Conservation (phyloP, 176 grass and related monocot species). For the Eremochloa ophiuroides region DNA sequence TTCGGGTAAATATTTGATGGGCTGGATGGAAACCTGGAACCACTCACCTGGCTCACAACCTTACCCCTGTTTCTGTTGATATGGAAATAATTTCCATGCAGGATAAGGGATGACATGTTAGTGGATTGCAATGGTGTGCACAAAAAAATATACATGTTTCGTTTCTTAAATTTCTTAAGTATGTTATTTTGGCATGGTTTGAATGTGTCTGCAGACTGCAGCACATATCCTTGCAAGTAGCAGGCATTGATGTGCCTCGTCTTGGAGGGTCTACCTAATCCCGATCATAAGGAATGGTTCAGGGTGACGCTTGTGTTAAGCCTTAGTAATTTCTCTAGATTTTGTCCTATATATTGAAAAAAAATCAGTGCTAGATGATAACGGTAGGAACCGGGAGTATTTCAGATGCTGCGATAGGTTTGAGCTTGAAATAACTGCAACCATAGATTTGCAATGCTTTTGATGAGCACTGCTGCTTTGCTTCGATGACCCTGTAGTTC, state of each 20-base stretch:
- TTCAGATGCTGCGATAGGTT: not conserved
- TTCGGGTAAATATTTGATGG: not conserved
- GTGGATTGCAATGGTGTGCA: not conserved
- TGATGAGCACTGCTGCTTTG: not conserved
- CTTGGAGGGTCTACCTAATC: not conserved
- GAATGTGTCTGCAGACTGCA: not conserved
- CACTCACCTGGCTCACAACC: not conserved
- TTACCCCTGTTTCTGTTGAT: not conserved
- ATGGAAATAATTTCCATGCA: not conserved
- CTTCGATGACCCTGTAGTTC: not conserved
- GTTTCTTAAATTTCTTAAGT: not conserved
- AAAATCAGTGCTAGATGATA: not conserved
- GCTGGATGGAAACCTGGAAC: not conserved
- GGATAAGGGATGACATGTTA: not conserved
- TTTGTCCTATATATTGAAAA: not conserved
- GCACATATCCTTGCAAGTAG: not conserved
- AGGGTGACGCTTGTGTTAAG: not conserved
- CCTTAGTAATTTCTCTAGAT: not conserved
- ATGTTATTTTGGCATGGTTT: not conserved
- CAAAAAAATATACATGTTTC: not conserved
- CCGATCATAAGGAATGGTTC: not conserved
- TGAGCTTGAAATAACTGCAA: not conserved
- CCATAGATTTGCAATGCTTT: not conserved
- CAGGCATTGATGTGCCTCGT: not conserved
- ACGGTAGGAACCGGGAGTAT: not conserved